These are phyloP conservation scores for Ceratocystiopsis minuta DNA, from an alignment of 2,329 filamentous ascomycete species.

Conservation along the genomic window DNA sequence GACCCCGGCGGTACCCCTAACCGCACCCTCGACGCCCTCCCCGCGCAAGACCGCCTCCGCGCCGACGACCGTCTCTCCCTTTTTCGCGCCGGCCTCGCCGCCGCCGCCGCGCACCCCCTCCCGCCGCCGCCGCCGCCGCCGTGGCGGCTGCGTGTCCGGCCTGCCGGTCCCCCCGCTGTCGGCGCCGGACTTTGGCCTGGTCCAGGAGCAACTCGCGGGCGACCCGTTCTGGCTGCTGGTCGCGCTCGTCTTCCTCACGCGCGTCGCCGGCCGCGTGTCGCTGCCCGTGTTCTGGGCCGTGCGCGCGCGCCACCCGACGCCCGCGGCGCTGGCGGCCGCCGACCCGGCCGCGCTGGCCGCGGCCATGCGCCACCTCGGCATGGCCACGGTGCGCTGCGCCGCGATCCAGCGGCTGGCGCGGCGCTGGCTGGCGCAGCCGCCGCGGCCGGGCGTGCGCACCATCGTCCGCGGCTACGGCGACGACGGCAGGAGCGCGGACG, in stretches of 20 bases:
- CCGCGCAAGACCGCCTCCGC: too few relatives aligned
- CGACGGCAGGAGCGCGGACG: too few relatives aligned
- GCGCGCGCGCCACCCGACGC: constrained; percentile 49
- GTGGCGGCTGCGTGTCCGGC: constrained; percentile 29
- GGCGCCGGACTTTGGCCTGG: constrained; percentile 50
- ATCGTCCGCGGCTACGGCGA: constrained; percentile 27
- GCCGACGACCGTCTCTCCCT: not conserved
- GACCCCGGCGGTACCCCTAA: too few relatives aligned
- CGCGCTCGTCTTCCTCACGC: constrained; percentile 70
- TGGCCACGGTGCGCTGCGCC: constrained; percentile 47
- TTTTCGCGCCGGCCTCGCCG: not conserved
- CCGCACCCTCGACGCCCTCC: not conserved
- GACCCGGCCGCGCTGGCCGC: constrained; percentile 32
- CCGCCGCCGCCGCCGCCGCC: constrained; percentile 10
- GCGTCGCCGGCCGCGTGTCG: constrained; percentile 55
- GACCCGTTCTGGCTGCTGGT: constrained; percentile 68
- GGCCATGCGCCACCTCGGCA: constrained; percentile 52
- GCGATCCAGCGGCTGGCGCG: constrained; percentile 54
- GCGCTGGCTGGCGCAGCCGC: constrained; percentile 47
- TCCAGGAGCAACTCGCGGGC: constrained; percentile 62
- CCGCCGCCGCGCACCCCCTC: not conserved
- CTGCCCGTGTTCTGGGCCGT: constrained; percentile 59
- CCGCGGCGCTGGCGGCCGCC: constrained; percentile 41
- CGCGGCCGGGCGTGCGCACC: constrained; percentile 36
- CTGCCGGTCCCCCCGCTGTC: constrained; percentile 52